Percentiles rank a stretch among this genome's conserved stretches.
phyloP scores from a whole-genome alignment of 108 stramenopile species.

The Cyclotella sp. region DNA sequence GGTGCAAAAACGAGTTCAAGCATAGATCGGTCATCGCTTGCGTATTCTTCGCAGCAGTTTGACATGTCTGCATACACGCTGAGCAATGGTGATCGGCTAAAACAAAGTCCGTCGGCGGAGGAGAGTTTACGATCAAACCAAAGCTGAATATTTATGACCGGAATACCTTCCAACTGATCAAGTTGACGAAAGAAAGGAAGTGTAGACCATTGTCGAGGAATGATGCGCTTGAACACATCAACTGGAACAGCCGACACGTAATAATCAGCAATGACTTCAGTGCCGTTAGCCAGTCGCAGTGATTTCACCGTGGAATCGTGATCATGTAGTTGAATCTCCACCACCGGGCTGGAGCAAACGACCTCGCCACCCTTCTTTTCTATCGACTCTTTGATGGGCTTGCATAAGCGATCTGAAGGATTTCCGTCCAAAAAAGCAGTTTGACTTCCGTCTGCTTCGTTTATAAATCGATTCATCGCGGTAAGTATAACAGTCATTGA shows the following conservation, averaged over 20 bases:
- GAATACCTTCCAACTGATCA: conserved; percentile 73
- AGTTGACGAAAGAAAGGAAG: conserved; percentile 69
- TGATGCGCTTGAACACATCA: conserved; percentile 64
- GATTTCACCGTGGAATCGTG: conserved; percentile 51
- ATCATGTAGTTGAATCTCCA: conserved; percentile 53
- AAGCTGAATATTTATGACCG: conserved; percentile 77
- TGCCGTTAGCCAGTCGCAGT: conserved; percentile 59
- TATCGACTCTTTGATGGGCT: conserved; percentile 70
- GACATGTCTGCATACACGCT: conserved; percentile 85
- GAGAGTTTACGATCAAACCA: conserved; percentile 77
- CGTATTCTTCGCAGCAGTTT: conserved; percentile 70
- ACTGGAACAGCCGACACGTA: conserved; percentile 80
- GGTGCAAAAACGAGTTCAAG: conserved; percentile 85
- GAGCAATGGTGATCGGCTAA: conserved; percentile 70
- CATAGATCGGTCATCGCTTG: conserved; percentile 67
- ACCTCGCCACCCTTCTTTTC: conserved; percentile 62
- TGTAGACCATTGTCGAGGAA: conserved; percentile 64
- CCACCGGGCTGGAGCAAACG: conserved; percentile 47
- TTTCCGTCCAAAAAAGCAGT: conserved; percentile 81
- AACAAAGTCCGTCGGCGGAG: conserved; percentile 68
- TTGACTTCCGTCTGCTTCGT: conserved; percentile 77
- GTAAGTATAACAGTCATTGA: conserved; percentile 77
- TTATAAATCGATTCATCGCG: conserved; percentile 81
- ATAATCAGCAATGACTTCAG: conserved; percentile 61
- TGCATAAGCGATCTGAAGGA: conserved; percentile 69